Evolutionary conservation across 306 rosid species (phyloP), one percentile per base, ranked within the genome.

Genomic region (Medicago truncatula): DNA sequence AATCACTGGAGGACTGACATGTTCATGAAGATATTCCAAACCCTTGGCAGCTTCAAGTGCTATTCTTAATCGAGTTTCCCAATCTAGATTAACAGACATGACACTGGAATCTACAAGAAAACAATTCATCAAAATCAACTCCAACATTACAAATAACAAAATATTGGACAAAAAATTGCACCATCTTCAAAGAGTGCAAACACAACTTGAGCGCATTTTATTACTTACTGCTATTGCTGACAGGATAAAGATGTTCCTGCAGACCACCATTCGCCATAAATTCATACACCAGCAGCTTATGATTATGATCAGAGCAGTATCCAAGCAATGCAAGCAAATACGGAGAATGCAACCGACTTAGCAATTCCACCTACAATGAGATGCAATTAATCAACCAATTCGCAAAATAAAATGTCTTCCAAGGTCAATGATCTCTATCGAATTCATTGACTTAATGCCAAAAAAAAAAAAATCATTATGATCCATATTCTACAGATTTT

Each of bases 41-140:
- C 96, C 98, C 82, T 84, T 92, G 1, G 98, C 98, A 81, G 97
- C 97, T 83, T 95, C 97, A 44, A 95, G 92, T 71, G 97, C 97
- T 78, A 95, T 87, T 85, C 92, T 86, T 78, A 95, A 70, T 59
- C 97, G 79, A n/a, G 88, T 87, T 85, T 89, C 95, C 97, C 98
- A 95, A 69, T 90, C 93, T 86, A 95, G 82, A 63, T 87, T 92
- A 47, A 80, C 0, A 39, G 86, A 75, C 34, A 50, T 47, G 36
- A 88, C 81, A 77, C 40, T 84, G 5, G 87, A 86, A 83, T 88
- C 98, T 95, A 76, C 65, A 77, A 71, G 43, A 20, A 58, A 36
- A 44, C 79, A 62, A 70, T 54, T 61, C 74, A 20, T 44, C 52
- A 31, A 56, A 62, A 44, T 69, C 34, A 62, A 82, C 43, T 59